These are phyloP conservation scores for Eucalyptus cladocalyx DNA, from an alignment of 345 rosid species.

Conservation along the genomic window DNA sequence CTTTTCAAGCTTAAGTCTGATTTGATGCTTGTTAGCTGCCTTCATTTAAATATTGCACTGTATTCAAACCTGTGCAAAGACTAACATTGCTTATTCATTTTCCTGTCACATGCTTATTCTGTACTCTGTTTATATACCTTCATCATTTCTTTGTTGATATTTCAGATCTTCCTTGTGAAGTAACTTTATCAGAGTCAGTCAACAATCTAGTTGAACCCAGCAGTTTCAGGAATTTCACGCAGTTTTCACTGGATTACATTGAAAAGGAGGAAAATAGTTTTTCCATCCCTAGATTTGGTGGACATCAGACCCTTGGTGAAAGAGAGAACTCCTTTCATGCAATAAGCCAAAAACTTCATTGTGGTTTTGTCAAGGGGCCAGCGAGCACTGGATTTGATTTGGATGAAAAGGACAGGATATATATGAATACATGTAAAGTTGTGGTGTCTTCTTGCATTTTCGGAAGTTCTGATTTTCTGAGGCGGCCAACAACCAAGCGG, in stretches of 20 bases:
- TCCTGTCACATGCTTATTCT: background rate
- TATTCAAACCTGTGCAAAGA: background rate
- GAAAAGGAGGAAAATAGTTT: conserved; percentile 19
- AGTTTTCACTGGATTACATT: conserved; percentile 47
- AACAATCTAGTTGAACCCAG: conserved; percentile 38
- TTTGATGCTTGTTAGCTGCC: background rate
- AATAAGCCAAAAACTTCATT: conserved; percentile 54
- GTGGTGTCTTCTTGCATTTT: conserved; percentile 93
- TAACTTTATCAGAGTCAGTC: conserved; percentile 38
- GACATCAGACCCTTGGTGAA: conserved; percentile 67
- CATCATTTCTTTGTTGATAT: background rate
- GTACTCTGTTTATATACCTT: background rate
- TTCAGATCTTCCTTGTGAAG: conserved; percentile 69
- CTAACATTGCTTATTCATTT: background rate
- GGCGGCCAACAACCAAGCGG: conserved; percentile 70
- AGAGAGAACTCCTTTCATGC: conserved; percentile 67
- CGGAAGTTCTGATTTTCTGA: conserved; percentile 85
- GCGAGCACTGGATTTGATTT: conserved; percentile 55
- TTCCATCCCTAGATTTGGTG: conserved; percentile 60
- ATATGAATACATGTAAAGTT: conserved; percentile 59
- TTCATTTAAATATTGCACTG: background rate
- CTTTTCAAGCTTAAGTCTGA: background rate
- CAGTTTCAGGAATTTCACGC: conserved; percentile 29
- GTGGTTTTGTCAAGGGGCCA: conserved; percentile 73
- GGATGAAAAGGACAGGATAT: conserved; percentile 49